phyloP scores from a whole-genome alignment of 2,329 filamentous ascomycete genomes.

The Aspergillus ustus region DNA sequence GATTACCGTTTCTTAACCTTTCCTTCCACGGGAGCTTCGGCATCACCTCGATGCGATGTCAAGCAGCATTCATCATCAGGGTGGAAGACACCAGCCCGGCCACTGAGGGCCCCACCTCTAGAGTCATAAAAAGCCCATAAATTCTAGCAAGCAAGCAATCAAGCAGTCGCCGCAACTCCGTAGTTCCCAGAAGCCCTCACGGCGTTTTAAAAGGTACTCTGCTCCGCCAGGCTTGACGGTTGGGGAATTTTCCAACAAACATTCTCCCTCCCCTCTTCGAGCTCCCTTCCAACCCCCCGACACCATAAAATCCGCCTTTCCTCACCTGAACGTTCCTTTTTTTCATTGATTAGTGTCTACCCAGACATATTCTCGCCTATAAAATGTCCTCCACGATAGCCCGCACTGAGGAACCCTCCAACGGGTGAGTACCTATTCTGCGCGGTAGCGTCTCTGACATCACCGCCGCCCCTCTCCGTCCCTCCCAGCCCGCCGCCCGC shows the following conservation, averaged over 20 bases:
- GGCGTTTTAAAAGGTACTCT: slow-evolving; percentile 41
- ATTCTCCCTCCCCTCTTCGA: slow-evolving; percentile 28
- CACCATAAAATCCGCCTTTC: slow-evolving; percentile 17
- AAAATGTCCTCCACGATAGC: slow-evolving; percentile 58
- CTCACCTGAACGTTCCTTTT: slow-evolving; percentile 16
- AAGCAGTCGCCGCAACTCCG: slow-evolving; percentile 15
- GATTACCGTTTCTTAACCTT: not conserved
- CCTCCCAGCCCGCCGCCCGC: slow-evolving; percentile 21
- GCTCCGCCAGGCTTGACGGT: slow-evolving; percentile 36
- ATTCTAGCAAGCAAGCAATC: slow-evolving; percentile 18
- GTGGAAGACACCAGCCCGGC: slow-evolving; percentile 21
- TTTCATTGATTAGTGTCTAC: slow-evolving; percentile 19
- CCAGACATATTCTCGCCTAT: slow-evolving; percentile 8
- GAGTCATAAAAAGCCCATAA: slow-evolving; percentile 15
- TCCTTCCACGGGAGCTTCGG: slow-evolving; percentile 12
- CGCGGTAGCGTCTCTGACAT: slow-evolving; percentile 41
- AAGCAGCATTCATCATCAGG: slow-evolving; percentile 6
- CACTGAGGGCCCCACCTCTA: slow-evolving; percentile 23
- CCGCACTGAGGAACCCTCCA: slow-evolving; percentile 53
- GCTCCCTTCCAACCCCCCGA: slow-evolving; percentile 18
- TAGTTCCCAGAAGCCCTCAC: slow-evolving; percentile 20
- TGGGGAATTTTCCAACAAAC: slow-evolving; percentile 28
- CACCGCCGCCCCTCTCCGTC: slow-evolving; percentile 35
- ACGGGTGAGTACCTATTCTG: slow-evolving; percentile 52
- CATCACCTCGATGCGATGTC: slow-evolving; percentile 8